A percentile compares a stretch with the other conserved stretches of the same genome.
These are phyloP conservation scores for Colletotrichum lini DNA, from an alignment of 2,329 filamentous ascomycete genomes.

Conservation along the genomic window DNA sequence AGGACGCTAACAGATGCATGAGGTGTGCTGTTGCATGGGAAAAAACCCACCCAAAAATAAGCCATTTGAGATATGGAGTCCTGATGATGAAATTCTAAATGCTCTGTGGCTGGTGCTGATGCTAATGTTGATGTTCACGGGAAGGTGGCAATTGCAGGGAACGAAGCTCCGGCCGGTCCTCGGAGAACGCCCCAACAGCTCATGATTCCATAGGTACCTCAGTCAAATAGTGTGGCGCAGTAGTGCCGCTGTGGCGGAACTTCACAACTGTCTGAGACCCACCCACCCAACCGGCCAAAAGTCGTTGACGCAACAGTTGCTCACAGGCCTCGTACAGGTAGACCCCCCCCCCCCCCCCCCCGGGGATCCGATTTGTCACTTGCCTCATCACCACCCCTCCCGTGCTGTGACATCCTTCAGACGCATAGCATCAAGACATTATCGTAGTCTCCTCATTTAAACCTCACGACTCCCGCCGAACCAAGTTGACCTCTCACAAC, in stretches of 20 bases:
- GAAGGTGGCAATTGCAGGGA: background rate
- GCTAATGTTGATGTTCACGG: background rate
- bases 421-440: slow-evolving; percentile 8
- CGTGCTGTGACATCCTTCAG: slow-evolving; percentile 17
- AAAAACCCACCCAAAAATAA: too few species aligned
- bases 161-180: background rate
- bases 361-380: slow-evolving; percentile 39
- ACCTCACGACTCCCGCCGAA: slow-evolving; percentile 2
- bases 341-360: slow-evolving; percentile 3
- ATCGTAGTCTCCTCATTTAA: slow-evolving; percentile 13
- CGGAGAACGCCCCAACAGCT: background rate
- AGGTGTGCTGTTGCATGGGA: background rate
- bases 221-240: slow-evolving; percentile 15
- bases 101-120: background rate
- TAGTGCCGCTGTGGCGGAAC: slow-evolving; percentile 31
- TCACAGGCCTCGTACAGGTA: slow-evolving; percentile 6
- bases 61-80: background rate
- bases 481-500: background rate
- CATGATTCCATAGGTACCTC: slow-evolving; percentile 18
- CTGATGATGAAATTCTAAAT: background rate
- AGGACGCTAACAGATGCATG: background rate
- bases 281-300: slow-evolving; percentile 2
- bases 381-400: slow-evolving; percentile 14
- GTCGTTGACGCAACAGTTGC: slow-evolving; percentile 40
- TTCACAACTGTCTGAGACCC: slow-evolving; percentile 3